Base-by-base conservation (phyloP, 306 rosid genomes). In the Calophaca sinica region DNA sequence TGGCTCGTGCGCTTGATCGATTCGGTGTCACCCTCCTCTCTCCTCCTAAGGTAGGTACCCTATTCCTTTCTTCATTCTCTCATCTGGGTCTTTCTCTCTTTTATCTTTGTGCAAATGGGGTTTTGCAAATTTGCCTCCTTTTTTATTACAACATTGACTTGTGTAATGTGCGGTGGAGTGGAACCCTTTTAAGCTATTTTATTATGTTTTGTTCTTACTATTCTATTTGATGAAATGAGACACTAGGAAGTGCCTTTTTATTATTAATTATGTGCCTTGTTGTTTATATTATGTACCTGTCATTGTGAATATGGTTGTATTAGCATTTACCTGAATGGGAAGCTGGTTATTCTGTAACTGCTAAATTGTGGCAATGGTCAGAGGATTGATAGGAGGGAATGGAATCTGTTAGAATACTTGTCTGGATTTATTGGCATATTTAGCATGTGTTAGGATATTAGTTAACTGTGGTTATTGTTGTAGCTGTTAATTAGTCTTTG, bases 1-100 rank as follows among this genome's bases (percentile, higher is more conserved):
- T 79, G 71, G 83, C 72, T 66, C 93, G 90, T 2, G 92, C 96
- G 66, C 7, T 86, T 5, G 97, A 94, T 82, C 93, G 97, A 9
- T 89, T 91, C 48, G 97, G 98, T 6, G 96, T 94, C 75, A 74
- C 87, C 4, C 84, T 89, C 9, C 81, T 81, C 15, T 81, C 53
- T 70, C 85, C 85, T 58, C 94, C 92, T 0, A 82, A 81, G 91
- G 97, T 89, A 58, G 36, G 4, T 33, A 33, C 2, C 2, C 8
- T 9, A 0, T 20, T 20, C 5, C 67, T 60, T 68, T 20, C 15
- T 45, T 44, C 12, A 12, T 74, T 80, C 29, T 66, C 1, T 41
- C 20, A 67, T 15, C 9, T 55, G 55, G 9, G 41, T 68, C 54
- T 7, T 5, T 38, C 48, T 10, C 55, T 55, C 4, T 6, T 61